Evolutionary conservation across 208 protist species (phyloP), one percentile per base, ranked within the genome.

Genomic region (Crithidia expoeki): DNA sequence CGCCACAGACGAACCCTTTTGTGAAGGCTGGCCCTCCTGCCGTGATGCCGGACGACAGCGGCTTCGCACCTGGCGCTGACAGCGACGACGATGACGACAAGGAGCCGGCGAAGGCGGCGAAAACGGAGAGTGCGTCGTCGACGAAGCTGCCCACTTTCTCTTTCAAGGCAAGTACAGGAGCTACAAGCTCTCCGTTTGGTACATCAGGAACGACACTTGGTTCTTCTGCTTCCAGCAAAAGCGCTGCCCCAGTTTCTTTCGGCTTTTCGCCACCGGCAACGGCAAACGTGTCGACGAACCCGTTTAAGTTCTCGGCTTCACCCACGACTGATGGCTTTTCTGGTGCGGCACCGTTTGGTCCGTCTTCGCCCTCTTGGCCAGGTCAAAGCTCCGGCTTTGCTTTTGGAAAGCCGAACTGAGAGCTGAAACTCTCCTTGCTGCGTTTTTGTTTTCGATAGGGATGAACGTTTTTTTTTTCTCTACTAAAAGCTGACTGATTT

Each of bases 61-160:
- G 88, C 33, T 94, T 94, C 64, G 88, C 88, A 0, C 67, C 86
- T 6, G 72, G 80, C 64, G 78, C 84, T 21, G 81, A 81, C 52
- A 71, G 55, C 33, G 65, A 62, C 33, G 65, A 62, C 49, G 83
- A 84, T 44, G 77, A 91, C 59, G 82, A 77, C 30, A 68, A 79
- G 9, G 36, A 40, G 10, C 51, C 72, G 4, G 27, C 47, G 19
- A 70, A 72, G 42, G 44, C 32, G 68, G 4, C 30, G n/a, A 53
- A 50, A 40, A n/a, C 40, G 19, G 55, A 71, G 2, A 16, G n/a
- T 6, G 32, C 65, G 19, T 16, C 65, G 16, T 55, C 53, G 0
- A 21, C 65, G 14, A 62, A 61, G 16, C 17, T 47, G 21, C 0
- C 21, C n/a, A 23, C 23, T 9, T 85, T 85, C 33, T 74, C 71